phyloP scores from a whole-genome alignment of 805 yeast species.

The Naumovozyma castellii region DNA sequence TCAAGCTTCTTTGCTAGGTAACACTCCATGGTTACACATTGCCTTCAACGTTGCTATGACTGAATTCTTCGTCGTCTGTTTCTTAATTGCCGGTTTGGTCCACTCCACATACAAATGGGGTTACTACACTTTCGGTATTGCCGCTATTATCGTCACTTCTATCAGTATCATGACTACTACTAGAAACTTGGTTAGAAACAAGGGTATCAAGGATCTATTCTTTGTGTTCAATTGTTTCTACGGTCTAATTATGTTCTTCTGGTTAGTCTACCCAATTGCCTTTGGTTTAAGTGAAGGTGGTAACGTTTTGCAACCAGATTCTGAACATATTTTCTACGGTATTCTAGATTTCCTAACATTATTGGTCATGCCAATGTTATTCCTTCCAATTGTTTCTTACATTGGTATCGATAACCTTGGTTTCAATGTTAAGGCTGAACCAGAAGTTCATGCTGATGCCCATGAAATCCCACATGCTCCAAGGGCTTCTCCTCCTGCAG shows the following conservation, averaged over 20 bases:
- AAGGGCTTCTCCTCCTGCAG: constrained; percentile 12
- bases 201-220: constrained; percentile 15
- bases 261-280: constrained; percentile 33
- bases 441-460: constrained; percentile 6
- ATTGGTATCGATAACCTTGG: constrained; percentile 20
- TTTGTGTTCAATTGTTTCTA: constrained; percentile 15
- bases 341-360: constrained; percentile 43
- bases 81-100: constrained; percentile 37
- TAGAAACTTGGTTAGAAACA: constrained; percentile 14
- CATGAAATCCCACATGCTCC: constrained; percentile 7
- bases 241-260: constrained; percentile 21
- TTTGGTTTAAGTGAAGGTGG: constrained; percentile 46
- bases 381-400: constrained; percentile 15
- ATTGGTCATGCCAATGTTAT: constrained; percentile 23
- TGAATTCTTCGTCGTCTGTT: constrained; percentile 36
- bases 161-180: constrained; percentile 22
- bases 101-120: constrained; percentile 43
- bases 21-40: constrained; percentile 20
- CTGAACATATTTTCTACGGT: constrained; percentile 53
- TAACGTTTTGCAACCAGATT: constrained; percentile 48
- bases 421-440: constrained; percentile 5
- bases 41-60: constrained; percentile 29
- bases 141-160: constrained; percentile 15
- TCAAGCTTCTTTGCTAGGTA: constrained; percentile 22
- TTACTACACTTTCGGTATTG: constrained; percentile 35